Conservation (phyloP, 1,284 basidiomycete species). For the Heterobasidion irregulare region DNA sequence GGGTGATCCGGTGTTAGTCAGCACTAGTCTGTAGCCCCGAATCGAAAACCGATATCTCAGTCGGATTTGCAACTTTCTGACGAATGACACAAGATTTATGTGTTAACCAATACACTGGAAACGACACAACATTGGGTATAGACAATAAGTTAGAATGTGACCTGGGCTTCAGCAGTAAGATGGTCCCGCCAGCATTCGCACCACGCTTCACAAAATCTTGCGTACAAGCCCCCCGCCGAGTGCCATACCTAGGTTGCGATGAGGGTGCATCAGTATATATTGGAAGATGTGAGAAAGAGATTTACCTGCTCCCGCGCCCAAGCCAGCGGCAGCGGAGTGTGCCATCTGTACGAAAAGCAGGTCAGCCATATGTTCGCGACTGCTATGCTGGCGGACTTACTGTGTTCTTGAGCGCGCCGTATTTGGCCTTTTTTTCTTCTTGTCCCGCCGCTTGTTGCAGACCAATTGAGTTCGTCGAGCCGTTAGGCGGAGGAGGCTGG, state of each 20-base stretch:
- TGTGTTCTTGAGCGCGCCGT: constrained; percentile 49
- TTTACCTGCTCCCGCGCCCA: constrained; percentile 60
- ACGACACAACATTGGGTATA: too few relatives aligned
- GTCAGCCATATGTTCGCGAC: neutral
- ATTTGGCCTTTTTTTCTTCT: constrained; percentile 47
- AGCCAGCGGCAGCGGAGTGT: constrained; percentile 59
- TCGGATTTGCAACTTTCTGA: too few relatives aligned
- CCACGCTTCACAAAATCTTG: neutral
- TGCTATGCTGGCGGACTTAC: constrained; percentile 23
- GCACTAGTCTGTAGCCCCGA: too few relatives aligned
- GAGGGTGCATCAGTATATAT: neutral
- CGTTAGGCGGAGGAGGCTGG: neutral
- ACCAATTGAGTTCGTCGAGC: constrained; percentile 18
- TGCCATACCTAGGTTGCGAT: neutral
- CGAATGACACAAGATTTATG: too few relatives aligned
- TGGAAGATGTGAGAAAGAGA: neutral
- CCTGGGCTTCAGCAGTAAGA: too few relatives aligned
- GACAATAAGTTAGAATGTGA: too few relatives aligned
- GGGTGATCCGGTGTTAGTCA: too few relatives aligned
- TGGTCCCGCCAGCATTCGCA: neutral
- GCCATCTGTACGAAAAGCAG: constrained; percentile 39
- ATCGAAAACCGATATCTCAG: too few relatives aligned
- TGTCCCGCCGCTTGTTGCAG: constrained; percentile 23
- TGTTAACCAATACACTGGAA: too few relatives aligned
- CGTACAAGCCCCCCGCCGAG: neutral